These are phyloP conservation scores for Diaporthe sp. DNA, from an alignment of 2,329 filamentous ascomycete genomes.

Conservation along the genomic window DNA sequence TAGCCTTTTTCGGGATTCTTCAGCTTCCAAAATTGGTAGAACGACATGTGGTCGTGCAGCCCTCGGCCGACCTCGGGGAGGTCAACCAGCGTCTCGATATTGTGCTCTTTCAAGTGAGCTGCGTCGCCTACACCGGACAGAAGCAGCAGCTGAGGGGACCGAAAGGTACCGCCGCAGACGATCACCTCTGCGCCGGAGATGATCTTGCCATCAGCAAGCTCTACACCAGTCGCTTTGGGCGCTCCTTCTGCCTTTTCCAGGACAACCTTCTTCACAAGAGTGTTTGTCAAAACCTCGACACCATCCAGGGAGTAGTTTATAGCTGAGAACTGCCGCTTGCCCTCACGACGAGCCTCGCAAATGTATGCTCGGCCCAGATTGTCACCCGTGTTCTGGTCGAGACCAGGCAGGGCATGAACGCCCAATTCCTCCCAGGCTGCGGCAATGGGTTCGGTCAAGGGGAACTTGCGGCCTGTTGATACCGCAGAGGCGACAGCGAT, in stretches of 20 bases:
- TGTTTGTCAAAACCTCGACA: constrained; percentile 47
- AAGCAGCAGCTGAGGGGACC: constrained; percentile 52
- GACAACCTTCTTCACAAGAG: constrained; percentile 44
- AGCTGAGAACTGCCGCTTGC: constrained; percentile 48
- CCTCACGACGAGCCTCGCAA: constrained; percentile 49
- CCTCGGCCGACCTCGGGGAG: constrained; percentile 52
- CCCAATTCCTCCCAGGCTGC: constrained; percentile 52
- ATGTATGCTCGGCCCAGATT: constrained; percentile 49
- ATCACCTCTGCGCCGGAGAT: constrained; percentile 48
- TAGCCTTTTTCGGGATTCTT: constrained; percentile 46
- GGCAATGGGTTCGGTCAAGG: constrained; percentile 49
- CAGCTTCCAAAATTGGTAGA: constrained; percentile 46
- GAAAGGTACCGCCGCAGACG: constrained; percentile 49
- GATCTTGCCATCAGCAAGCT: constrained; percentile 39
- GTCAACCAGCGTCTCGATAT: constrained; percentile 49
- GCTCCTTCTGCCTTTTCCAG: constrained; percentile 42
- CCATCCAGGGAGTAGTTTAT: constrained; percentile 47
- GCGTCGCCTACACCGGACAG: constrained; percentile 52
- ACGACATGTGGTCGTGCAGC: constrained; percentile 52
- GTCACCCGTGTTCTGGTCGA: constrained; percentile 48
- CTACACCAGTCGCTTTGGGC: constrained; percentile 46
- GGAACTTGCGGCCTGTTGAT: constrained; percentile 50
- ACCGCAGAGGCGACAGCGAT: constrained; percentile 46
- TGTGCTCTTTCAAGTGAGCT: constrained; percentile 45
- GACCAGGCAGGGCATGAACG: constrained; percentile 42